phyloP scores from a whole-genome alignment of 1,284 basidiomycete species.

The Naganishia cerealis region DNA sequence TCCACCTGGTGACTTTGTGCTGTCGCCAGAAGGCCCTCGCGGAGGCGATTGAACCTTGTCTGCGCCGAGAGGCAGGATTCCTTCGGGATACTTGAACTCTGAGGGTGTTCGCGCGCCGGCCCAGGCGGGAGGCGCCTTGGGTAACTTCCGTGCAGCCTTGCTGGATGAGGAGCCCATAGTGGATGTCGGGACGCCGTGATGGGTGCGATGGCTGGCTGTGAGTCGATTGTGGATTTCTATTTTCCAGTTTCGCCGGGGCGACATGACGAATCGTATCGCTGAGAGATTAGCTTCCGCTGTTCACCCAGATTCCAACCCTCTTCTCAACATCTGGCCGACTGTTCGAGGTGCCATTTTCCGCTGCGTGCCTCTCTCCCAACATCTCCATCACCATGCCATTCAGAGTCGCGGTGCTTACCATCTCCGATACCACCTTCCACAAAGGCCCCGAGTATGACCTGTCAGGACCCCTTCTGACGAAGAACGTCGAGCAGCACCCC shows the following conservation, averaged over 20 bases:
- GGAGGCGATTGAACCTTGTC: constrained; percentile 32
- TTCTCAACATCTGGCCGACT: neutral
- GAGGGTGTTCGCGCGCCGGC: constrained; percentile 58
- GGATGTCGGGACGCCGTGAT: neutral
- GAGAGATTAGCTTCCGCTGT: constrained; percentile 12
- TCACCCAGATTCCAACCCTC: neutral
- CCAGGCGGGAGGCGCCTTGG: constrained; percentile 60
- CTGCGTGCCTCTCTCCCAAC: neutral
- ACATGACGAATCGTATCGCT: constrained; percentile 15
- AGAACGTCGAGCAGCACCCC: constrained; percentile 9
- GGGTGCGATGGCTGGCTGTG: neutral
- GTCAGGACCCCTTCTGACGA: constrained; percentile 25
- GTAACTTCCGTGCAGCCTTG: constrained; percentile 66
- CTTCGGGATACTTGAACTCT: constrained; percentile 25
- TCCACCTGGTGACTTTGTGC: constrained; percentile 31
- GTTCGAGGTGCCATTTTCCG: neutral
- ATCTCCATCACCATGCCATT: constrained; percentile 5
- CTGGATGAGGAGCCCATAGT: constrained; percentile 70
- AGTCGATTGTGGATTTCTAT: too few species aligned
- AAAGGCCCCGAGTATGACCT: constrained; percentile 30
- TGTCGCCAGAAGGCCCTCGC: constrained; percentile 27
- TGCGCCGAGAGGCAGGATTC: constrained; percentile 31
- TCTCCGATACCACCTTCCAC: constrained; percentile 33
- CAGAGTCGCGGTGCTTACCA: constrained; percentile 22
- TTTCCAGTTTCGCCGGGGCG: too few species aligned